A percentile compares a stretch with the other conserved stretches of the same genome.
Conservation (phyloP, 306 rosid genomes). For the Corylus avellana region DNA sequence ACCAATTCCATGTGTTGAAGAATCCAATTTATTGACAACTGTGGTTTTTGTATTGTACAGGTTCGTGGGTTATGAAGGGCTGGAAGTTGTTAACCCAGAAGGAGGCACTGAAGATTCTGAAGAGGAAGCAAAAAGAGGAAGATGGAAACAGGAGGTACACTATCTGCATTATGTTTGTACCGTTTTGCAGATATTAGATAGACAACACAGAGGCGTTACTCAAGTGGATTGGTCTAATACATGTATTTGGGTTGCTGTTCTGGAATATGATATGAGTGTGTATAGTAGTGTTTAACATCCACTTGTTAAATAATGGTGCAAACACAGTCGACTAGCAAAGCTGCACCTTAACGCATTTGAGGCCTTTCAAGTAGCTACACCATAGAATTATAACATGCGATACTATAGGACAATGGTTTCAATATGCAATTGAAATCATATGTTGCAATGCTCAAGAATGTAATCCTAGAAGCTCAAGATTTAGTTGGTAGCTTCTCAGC, state of each 20-base stretch:
- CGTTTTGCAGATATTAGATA: neutral
- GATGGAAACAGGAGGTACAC: conserved; percentile 91
- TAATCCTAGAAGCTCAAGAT: neutral
- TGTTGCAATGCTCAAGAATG: neutral
- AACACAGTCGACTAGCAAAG: neutral
- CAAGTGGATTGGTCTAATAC: neutral
- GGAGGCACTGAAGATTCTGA: conserved; percentile 97
- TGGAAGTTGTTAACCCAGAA: conserved; percentile 95
- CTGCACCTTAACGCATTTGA: neutral
- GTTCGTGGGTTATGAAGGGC: conserved; percentile 60
- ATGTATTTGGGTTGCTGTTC: neutral
- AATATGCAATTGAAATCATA: neutral
- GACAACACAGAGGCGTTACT: neutral
- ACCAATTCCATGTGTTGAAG: conserved; percentile 15
- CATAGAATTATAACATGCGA: neutral
- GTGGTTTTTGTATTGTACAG: conserved; percentile 28
- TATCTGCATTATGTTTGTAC: neutral
- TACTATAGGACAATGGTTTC: neutral
- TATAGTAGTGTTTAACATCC: neutral
- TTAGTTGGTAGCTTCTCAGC: neutral
- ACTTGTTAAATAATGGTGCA: neutral
- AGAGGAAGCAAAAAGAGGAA: conserved; percentile 88
- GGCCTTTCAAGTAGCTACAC: neutral
- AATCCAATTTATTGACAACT: conserved; percentile 4
- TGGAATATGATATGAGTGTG: neutral